Evolutionary conservation across 768 basidiomycete species (phyloP).

Genomic region (Termitomyces sp.): DNA sequence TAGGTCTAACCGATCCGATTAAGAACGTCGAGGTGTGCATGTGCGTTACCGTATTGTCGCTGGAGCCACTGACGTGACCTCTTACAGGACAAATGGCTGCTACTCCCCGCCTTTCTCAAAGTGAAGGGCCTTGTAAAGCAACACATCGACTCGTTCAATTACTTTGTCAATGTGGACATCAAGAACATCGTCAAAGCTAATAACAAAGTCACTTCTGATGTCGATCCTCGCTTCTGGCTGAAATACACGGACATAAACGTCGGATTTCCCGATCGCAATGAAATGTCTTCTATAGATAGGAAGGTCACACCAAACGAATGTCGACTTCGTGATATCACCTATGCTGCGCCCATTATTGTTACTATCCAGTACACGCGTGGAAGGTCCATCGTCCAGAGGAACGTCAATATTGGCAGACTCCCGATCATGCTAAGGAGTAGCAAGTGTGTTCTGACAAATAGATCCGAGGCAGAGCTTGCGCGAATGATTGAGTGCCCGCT

Average conservation of each 20-base stretch:
- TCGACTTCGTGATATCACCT: conserved; percentile 91
- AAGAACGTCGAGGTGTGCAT: conserved; percentile 83
- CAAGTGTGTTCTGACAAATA: conserved; percentile 85
- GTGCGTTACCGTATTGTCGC: not conserved
- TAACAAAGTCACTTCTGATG: conserved; percentile 91
- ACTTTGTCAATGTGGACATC: conserved; percentile 96
- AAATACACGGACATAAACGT: conserved; percentile 96
- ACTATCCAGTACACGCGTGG: conserved; percentile 94
- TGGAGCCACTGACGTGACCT: conserved; percentile 5
- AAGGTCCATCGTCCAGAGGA: conserved; percentile 80
- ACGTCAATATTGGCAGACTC: conserved; percentile 84
- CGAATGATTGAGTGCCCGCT: conserved; percentile 95
- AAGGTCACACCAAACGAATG: conserved; percentile 96
- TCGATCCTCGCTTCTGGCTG: conserved; percentile 95
- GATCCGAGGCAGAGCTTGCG: conserved; percentile 78
- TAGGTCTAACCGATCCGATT: conserved; percentile 83
- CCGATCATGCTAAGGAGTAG: conserved; percentile 97
- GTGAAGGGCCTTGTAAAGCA: conserved; percentile 99
- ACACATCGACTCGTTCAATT: conserved; percentile 98
- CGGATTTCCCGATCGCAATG: conserved; percentile 86
- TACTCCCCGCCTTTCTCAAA: conserved; percentile 93
- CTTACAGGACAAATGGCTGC: conserved; percentile 93
- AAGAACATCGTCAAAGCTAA: conserved; percentile 95
- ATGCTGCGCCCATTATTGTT: conserved; percentile 89
- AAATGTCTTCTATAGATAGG: conserved; percentile 72